phyloP scores from a whole-genome alignment of 2,329 filamentous ascomycete genomes.

The Cylindrodendrum hubeiense region DNA sequence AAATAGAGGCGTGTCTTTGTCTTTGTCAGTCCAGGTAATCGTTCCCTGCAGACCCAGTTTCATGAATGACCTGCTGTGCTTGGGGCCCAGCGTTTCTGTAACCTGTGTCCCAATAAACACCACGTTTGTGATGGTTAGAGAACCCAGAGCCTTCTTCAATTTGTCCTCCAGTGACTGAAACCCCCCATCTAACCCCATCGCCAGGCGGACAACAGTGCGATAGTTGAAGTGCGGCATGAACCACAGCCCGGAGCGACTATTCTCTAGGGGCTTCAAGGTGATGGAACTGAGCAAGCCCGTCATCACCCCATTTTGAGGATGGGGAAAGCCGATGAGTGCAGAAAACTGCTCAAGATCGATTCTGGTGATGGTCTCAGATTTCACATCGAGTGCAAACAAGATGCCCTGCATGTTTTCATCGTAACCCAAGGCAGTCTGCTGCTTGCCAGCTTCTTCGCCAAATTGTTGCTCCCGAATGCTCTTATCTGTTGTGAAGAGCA shows the following conservation, averaged over 20 bases:
- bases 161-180: too few relatives aligned
- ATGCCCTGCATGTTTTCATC: not conserved
- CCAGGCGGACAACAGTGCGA: not conserved
- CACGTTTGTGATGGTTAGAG: not conserved
- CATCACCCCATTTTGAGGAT: not conserved
- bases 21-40: not conserved
- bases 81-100: not conserved
- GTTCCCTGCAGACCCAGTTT: not conserved
- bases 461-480: not conserved
- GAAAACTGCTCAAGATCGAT: not conserved
- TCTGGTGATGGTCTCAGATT: too few relatives aligned
- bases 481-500: not conserved
- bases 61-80: not conserved
- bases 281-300: not conserved
- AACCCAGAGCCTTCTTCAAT: not conserved
- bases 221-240: not conserved
- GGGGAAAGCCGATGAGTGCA: not conserved
- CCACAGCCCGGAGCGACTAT: not conserved
- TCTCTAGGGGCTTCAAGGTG: not conserved
- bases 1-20: not conserved
- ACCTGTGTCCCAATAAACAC: not conserved
- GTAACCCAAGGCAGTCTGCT: not conserved
- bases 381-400: not conserved
- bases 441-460: not conserved
- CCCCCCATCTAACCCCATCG: not conserved